Evolutionary conservation across 2,329 filamentous ascomycete genomes (phyloP).

Genomic region (Stagonosporopsis vannaccii): DNA sequence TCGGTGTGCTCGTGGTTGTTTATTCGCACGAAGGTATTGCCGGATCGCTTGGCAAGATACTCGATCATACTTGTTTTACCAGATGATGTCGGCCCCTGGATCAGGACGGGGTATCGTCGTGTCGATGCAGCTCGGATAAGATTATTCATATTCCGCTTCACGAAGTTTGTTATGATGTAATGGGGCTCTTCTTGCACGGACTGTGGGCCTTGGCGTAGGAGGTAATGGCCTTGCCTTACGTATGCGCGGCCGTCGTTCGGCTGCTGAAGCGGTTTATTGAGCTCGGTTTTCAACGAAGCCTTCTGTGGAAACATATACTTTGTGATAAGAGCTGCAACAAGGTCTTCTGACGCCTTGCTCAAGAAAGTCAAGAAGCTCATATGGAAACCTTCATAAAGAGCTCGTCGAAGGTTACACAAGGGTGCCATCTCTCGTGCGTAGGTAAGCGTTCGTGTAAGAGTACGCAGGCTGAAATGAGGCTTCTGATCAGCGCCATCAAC

Average conservation of each 20-base stretch:
- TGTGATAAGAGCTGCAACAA: slow-evolving; percentile 80
- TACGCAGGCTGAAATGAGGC: slow-evolving; percentile 95
- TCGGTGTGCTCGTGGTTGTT: slow-evolving; percentile 99
- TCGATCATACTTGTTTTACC: slow-evolving; percentile 99
- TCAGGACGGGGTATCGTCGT: slow-evolving; percentile 86
- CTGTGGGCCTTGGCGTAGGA: slow-evolving; percentile 80
- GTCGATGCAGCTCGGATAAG: slow-evolving; percentile 93
- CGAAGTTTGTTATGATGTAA: slow-evolving; percentile 96
- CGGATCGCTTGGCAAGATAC: slow-evolving; percentile 94
- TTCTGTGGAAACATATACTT: slow-evolving; percentile 78
- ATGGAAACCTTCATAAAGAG: slow-evolving; percentile 92
- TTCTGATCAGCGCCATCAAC: slow-evolving; percentile 96
- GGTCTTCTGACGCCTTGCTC: slow-evolving; percentile 78
- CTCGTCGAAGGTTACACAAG: slow-evolving; percentile 82
- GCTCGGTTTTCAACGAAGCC: slow-evolving; percentile 72
- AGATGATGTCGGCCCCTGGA: slow-evolving; percentile 95
- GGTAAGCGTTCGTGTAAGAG: slow-evolving; percentile 85
- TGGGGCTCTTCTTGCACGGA: slow-evolving; percentile 75
- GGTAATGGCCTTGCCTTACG: slow-evolving; percentile 88
- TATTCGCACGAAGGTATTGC: slow-evolving; percentile 96
- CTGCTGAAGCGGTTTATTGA: slow-evolving; percentile 78
- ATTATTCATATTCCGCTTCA: slow-evolving; percentile 93
- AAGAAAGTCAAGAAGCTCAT: slow-evolving; percentile 97
- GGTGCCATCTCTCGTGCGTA: slow-evolving; percentile 88
- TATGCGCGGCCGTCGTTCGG: slow-evolving; percentile 80